Evolutionary conservation across 2,329 filamentous ascomycete species (phyloP).

Genomic region (Alternaria arbusti): DNA sequence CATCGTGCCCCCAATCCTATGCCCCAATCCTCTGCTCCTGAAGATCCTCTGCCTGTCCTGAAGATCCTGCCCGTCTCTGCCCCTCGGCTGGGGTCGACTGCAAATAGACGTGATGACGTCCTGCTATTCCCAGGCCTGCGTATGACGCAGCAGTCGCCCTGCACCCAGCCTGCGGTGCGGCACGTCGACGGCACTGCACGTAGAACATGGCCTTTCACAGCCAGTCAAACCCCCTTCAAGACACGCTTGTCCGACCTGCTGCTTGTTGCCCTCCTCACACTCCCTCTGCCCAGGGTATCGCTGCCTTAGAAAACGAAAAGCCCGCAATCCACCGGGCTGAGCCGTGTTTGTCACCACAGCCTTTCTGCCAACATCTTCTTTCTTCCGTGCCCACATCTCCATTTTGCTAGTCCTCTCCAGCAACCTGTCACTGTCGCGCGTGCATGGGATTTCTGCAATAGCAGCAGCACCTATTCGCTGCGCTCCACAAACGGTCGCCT

Average conservation of each 20-base stretch:
- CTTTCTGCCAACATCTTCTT: slow-evolving; percentile 3
- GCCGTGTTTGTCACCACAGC: slow-evolving; percentile 19
- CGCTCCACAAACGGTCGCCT: slow-evolving; percentile 18
- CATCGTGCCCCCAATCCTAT: not conserved
- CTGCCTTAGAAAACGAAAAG: slow-evolving; percentile 21
- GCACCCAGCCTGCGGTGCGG: slow-evolving; percentile 6
- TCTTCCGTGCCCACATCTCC: slow-evolving; percentile 7
- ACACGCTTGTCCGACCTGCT: slow-evolving; percentile 7
- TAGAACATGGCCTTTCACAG: slow-evolving; percentile 2
- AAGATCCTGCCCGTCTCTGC: slow-evolving; percentile 2
- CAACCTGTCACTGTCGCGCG: slow-evolving; percentile 14
- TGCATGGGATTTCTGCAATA: slow-evolving; percentile 30
- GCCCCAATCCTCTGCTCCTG: not conserved
- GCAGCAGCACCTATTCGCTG: slow-evolving; percentile 28
- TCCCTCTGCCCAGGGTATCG: slow-evolving; percentile 10
- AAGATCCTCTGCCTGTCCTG: not conserved
- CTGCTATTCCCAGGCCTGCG: not conserved
- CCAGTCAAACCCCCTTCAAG: slow-evolving; percentile 18
- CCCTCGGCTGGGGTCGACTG: not conserved
- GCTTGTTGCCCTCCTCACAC: slow-evolving; percentile 7
- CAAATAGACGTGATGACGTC: slow-evolving; percentile 9
- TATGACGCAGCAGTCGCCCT: slow-evolving; percentile 10
- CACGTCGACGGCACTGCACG: slow-evolving; percentile 7
- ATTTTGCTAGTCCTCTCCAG: slow-evolving; percentile 6
- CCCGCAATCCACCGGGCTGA: slow-evolving; percentile 23